Base-by-base conservation (phyloP, 306 rosid species). In the Canavalia ensiformis region DNA sequence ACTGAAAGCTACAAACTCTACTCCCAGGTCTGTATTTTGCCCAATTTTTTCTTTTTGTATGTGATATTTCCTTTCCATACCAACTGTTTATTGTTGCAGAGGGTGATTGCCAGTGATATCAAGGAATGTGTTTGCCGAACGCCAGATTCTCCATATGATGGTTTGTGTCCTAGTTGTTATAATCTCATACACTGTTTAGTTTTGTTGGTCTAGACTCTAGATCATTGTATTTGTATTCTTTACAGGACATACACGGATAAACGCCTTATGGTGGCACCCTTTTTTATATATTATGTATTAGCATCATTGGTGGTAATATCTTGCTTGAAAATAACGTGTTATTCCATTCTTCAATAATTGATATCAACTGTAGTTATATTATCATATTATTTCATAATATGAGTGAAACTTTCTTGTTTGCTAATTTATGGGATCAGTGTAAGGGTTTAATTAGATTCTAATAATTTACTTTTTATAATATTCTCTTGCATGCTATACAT, bases 101-200 rank as follows among this genome's bases (percentile, higher is more conserved):
- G 99, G 92, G 89, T 92, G 66, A 92, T 95, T 86, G 92, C 93
- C 54, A 88, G 94, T 87, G 98, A 95, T 82, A 93, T 95, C 86
- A 95, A 93, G 88, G 98, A 95, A 84, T 93, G 97, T n/a, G 99
- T 95, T 84, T 95, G 99, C 44, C 91, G 98, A 65, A 97, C 99
- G 4, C 99, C 98, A n/a, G 98, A 93, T 89, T 89, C 97, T 83
- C 94, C 98, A 65, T 95, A 91, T 81, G 98, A 91, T 92, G 99
- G 98, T 95, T 85, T 76, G 94, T 79, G 47, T 37, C 64, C 72
- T 66, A 44, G 42, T 58, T 70, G 4, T 57, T 78, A 76, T 79
- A 84, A 18, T 67, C 10, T 31, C 50, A 55, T 54, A 7, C 7
- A 25, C 37, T 86, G 73, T 75, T 73, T 69, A 73, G 28, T 56